Evolutionary conservation across 75 land plant genomes (phyloP).

Genomic region (Pinus albicaulis): DNA sequence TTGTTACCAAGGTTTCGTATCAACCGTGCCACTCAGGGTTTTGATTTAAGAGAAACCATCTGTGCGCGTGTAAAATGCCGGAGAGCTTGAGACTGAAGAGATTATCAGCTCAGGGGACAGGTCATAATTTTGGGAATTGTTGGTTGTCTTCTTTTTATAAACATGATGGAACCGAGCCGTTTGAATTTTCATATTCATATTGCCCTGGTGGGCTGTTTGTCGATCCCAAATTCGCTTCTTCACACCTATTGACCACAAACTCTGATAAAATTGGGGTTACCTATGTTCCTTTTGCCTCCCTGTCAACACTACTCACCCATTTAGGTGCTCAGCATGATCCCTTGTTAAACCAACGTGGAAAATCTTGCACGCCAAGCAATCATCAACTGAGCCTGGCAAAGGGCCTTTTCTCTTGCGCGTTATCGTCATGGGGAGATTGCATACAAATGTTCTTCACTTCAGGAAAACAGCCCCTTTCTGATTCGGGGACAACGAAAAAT

Average conservation of each 20-base stretch:
- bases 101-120: not conserved
- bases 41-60: too few species aligned
- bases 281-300: not conserved
- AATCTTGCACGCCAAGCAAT: not conserved
- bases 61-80: conserved; percentile 5
- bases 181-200: not conserved
- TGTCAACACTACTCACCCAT: not conserved
- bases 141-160: not conserved
- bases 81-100: not conserved
- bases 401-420: not conserved
- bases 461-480: not conserved
- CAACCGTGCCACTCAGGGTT: too few species aligned
- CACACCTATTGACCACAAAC: not conserved
- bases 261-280: not conserved
- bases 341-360: not conserved
- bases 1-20: too few species aligned
- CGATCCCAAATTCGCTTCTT: not conserved
- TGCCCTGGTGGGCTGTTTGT: conserved; percentile 10
- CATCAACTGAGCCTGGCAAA: not conserved
- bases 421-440: not conserved
- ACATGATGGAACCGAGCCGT: not conserved
- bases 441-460: not conserved
- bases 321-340: not conserved
- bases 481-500: not conserved
- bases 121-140: not conserved